Base-by-base conservation (phyloP, 805 yeast species). In the Candida khao-thaluensis region DNA sequence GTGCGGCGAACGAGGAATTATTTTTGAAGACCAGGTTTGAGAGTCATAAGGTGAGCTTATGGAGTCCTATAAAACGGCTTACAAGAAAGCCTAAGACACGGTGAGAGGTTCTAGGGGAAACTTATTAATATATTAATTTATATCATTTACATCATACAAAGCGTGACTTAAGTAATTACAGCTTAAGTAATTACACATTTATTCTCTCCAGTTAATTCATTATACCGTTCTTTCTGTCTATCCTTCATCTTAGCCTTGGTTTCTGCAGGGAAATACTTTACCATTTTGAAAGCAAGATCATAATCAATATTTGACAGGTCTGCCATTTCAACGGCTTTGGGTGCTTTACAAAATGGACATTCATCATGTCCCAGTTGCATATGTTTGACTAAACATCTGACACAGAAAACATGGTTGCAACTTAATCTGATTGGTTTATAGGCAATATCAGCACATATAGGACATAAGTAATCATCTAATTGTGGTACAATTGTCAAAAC, bases 401-500 rank as follows among this genome's bases (percentile, higher is more conserved):
- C 78, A 55, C 93, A 84, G 56, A 83, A 84, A 15, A 82, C 61
- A 53, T 84, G 93, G 1, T 72, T 72, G 56, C 93, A 84, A 7
- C 58, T 61, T 11, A 84, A 62, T 34, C 79, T 61, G 34, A 84
- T 79, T 2, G 93, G 93, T 50, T 82, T 81, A 60, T 72, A 84
- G 0, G 89, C 88, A 32, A 84, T 71, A 2, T 76, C 70, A 56
- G 76, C 73, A 54, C 93, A 84, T 7, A 84, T 77, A 1, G 90
- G 87, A 53, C 93, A 84, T 1, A 77, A 64, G 51, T 82, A 84
- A 54, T 85, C 91, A 35, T 84, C 90, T 4, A 85, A 60, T 54
- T 82, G 90, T 1, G 93, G 93, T 1, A 82, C 63, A 1, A 84
- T 57, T 20, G 72, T 69, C 25, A 84, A 56, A 12, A 84, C 57